phyloP scores from a whole-genome alignment of 805 yeast species.

The Myxozyma neotropica region DNA sequence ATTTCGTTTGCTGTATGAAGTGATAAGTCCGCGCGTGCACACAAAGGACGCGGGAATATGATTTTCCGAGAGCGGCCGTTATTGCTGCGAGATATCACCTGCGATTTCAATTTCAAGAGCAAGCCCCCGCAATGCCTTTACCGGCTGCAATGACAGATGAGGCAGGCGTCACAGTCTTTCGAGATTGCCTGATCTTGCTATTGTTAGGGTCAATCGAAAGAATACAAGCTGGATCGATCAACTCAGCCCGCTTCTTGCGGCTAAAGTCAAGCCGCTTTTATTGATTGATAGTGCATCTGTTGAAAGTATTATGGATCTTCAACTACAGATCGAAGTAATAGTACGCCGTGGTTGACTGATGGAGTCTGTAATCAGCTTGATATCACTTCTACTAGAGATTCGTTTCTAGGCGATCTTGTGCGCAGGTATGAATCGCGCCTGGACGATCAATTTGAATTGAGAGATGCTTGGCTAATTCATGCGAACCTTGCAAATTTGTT shows the following conservation, averaged over 20 bases:
- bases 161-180: neutral
- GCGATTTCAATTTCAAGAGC: neutral
- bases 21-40: neutral
- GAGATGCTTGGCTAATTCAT: conserved; percentile 7
- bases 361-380: neutral
- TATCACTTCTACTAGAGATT: neutral
- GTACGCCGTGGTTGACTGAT: neutral
- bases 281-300: conserved; percentile 1
- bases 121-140: neutral
- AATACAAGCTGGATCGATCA: neutral
- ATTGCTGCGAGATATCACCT: neutral
- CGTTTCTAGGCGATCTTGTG: conserved; percentile 1
- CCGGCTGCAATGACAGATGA: neutral
- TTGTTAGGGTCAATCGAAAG: neutral
- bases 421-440: conserved; percentile 9
- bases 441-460: neutral
- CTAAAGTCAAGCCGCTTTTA: neutral
- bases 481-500: neutral
- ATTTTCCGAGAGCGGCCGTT: conserved; percentile 1
- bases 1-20: neutral
- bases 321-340: neutral
- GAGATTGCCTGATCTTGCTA: neutral
- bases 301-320: neutral
- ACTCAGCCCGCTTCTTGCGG: neutral
- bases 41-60: neutral